Evolutionary conservation across 1,139 yeast species (phyloP), one percentile per base, ranked within the genome.

Genomic region (Meyerozyma smithsonii): DNA sequence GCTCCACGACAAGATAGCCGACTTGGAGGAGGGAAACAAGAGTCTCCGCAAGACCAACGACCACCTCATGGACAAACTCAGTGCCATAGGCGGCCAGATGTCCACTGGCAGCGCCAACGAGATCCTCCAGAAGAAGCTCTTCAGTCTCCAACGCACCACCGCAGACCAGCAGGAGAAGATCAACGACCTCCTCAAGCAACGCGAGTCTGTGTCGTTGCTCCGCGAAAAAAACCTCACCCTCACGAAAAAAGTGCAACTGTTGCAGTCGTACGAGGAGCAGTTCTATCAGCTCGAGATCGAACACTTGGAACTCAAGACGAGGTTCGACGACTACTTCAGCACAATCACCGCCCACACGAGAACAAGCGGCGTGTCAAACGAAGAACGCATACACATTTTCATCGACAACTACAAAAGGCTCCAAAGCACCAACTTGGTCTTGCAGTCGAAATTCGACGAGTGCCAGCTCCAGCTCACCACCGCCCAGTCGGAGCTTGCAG

Each of bases 251-350:
- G 40, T 81, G 8, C 52, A 58, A 5, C 59, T 60, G 10, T 56
- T 74, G 39, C 77, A 74, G 32, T 58, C 57, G 0, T 48, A 77
- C 4, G 75, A 80, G 42, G 72, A 69, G 36, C 68, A 70, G 37
- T 66, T 66, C 12, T 73, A 77, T 32, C 72, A 72, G 11, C 53
- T 79, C 15, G 82, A 81, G 47, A 57, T 81, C 34, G 77, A 79
- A 46, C 62, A 78, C 42, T 56, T 78, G 15, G 69, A 71, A 26
- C 54, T 80, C 32, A 69, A 74, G 37, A 60, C 67, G 5, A 72
- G 65, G 39, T 61, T 67, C 41, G 61, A 67, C 32, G 66, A 63
- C 20, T 62, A 63, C 38, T 55, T 62, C 38, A 55, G 55, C 20
- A 38, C 45, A 20, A 54, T 68, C 24, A 63, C 61, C 46, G 48